Percentiles rank a stretch among this genome's conserved stretches.
Evolutionary conservation across 108 stramenopile species (phyloP).

Genomic region (Fistulifera pelliculosa): DNA sequence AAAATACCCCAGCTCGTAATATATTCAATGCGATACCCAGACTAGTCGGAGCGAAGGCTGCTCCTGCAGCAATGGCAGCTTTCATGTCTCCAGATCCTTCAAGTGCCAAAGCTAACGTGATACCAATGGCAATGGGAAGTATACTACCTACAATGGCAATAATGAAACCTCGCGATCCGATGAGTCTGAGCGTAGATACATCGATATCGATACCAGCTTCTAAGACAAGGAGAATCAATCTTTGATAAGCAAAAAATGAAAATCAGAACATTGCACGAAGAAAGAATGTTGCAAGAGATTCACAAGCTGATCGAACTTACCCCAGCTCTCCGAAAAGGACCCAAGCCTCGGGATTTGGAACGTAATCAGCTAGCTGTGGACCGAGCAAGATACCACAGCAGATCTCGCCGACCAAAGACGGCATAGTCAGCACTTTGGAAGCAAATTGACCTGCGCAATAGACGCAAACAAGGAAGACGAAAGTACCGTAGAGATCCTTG

Average conservation of each 20-base stretch:
- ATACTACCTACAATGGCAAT: conserved; percentile 72
- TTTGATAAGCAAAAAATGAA: conserved; percentile 4
- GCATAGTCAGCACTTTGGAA: conserved; percentile 36
- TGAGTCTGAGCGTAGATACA: conserved; percentile 58
- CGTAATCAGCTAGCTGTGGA: conserved; percentile 43
- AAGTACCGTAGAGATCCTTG: conserved; percentile 48
- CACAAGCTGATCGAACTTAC: conserved; percentile 5
- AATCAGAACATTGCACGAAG: neutral
- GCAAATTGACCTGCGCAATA: conserved; percentile 47
- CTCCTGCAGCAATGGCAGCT: conserved; percentile 42
- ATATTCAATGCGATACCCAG: conserved; percentile 54
- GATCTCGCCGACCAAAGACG: conserved; percentile 75
- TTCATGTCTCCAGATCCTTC: conserved; percentile 25
- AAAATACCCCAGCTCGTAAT: conserved; percentile 33
- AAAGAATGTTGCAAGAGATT: conserved; percentile 1
- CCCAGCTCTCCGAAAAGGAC: conserved; percentile 75
- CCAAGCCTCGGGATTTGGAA: conserved; percentile 59
- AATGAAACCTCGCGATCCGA: conserved; percentile 61
- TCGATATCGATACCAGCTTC: conserved; percentile 84
- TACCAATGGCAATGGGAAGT: conserved; percentile 64
- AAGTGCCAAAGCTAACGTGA: conserved; percentile 35
- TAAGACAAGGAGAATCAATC: conserved; percentile 55
- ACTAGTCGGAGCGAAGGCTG: conserved; percentile 47
- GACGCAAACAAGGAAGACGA: conserved; percentile 57
- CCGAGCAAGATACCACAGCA: conserved; percentile 67